Evolutionary conservation across 352 stramenopile genomes (phyloP).

Genomic region (Globisporangium alternatum): DNA sequence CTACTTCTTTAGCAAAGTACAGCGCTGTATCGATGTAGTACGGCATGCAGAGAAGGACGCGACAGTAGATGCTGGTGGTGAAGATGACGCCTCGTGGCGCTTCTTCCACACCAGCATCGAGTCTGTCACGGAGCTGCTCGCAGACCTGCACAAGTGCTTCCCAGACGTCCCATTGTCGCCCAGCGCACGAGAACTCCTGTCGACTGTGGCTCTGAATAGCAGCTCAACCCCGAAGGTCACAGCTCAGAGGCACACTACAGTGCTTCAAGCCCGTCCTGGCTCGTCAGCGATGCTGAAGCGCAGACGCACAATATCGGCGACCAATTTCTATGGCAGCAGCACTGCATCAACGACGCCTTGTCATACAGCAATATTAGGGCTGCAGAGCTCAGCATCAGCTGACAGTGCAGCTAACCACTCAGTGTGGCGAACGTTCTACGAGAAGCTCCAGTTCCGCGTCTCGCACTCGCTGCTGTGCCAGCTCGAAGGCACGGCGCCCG

Average conservation of each 20-base stretch:
- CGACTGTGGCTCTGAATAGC: constrained; percentile 4
- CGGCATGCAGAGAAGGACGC: background rate
- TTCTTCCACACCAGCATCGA: constrained; percentile 26
- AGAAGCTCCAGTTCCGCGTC: constrained; percentile 75
- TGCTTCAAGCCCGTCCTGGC: background rate
- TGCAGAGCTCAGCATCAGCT: background rate
- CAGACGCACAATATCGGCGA: constrained; percentile 10
- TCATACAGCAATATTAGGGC: background rate
- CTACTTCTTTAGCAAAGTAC: constrained; percentile 45
- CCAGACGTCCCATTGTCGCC: constrained; percentile 40
- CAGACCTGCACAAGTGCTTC: constrained; percentile 40
- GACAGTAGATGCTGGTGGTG: background rate
- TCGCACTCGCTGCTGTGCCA: constrained; percentile 76
- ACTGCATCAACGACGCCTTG: background rate
- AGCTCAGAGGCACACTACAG: background rate
- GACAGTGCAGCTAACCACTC: background rate
- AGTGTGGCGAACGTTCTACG: constrained; percentile 53
- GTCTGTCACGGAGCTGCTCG: constrained; percentile 33
- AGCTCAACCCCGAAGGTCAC: background rate
- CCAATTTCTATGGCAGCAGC: constrained; percentile 13
- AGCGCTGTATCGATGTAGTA: background rate
- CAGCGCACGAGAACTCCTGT: constrained; percentile 36
- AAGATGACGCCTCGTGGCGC: background rate
- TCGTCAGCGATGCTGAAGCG: constrained; percentile 6
- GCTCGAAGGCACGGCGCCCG: constrained; percentile 62